phyloP scores from a whole-genome alignment of 164 flowering plant species.

The Chimonanthus praecox region DNA sequence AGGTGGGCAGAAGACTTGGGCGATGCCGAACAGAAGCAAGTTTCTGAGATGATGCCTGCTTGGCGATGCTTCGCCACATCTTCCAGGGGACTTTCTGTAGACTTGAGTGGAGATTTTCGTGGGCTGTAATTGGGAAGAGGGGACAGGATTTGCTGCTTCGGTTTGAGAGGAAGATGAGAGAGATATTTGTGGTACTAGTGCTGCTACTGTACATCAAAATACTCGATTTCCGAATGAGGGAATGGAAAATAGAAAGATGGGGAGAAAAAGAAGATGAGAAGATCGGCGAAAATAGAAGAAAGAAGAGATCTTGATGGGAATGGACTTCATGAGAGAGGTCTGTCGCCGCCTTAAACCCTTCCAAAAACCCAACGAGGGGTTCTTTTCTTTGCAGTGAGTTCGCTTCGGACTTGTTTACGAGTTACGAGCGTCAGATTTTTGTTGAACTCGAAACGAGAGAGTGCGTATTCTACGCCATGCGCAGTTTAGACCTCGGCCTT shows the following conservation, averaged over 20 bases:
- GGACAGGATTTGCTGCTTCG: neutral
- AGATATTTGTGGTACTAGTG: neutral
- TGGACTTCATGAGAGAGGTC: neutral
- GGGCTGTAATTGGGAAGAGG: neutral
- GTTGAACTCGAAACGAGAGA: neutral
- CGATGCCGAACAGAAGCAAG: constrained; percentile 8
- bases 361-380: neutral
- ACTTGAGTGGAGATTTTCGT: neutral
- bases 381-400: neutral
- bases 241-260: neutral
- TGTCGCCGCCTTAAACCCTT: constrained; percentile 8
- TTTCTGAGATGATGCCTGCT: constrained; percentile 23
- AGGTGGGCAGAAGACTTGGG: constrained; percentile 6
- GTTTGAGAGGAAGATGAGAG: constrained; percentile 5
- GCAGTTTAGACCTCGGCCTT: too few species aligned
- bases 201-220: constrained; percentile 11
- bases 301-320: neutral
- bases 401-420: neutral
- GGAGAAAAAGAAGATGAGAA: neutral
- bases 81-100: neutral
- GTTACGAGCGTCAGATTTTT: neutral
- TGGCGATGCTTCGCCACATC: constrained; percentile 48
- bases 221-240: neutral
- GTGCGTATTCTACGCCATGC: neutral
- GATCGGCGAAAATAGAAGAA: neutral